These are phyloP conservation scores for Sarcomyxa edulis DNA, from an alignment of 768 basidiomycete genomes.

Conservation along the genomic window DNA sequence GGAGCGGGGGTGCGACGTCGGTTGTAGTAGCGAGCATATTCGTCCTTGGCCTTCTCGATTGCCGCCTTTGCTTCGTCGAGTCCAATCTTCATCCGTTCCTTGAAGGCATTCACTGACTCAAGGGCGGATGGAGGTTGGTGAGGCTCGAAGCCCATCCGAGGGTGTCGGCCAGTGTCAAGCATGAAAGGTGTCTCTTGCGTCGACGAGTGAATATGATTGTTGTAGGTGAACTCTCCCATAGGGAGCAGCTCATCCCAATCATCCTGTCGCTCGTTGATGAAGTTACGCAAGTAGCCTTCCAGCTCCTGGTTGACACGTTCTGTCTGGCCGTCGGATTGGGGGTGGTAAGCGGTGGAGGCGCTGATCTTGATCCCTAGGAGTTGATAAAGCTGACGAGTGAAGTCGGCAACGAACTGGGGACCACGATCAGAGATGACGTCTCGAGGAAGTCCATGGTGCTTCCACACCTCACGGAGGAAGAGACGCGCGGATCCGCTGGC, in stretches of 20 bases:
- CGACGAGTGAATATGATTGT: conserved; percentile 9
- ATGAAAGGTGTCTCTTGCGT: conserved; percentile 10
- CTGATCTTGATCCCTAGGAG: conserved; percentile 25
- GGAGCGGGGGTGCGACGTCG: conserved; percentile 5
- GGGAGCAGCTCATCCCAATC: conserved; percentile 16
- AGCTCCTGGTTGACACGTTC: conserved; percentile 25
- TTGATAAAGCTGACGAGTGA: conserved; percentile 24
- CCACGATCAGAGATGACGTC: conserved; percentile 23
- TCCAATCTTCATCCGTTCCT: conserved; percentile 5
- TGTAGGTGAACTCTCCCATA: conserved; percentile 8
- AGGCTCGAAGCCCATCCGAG: conserved; percentile 9
- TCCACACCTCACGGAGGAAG: conserved; percentile 17
- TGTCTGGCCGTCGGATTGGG: conserved; percentile 30
- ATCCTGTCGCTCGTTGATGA: conserved; percentile 15
- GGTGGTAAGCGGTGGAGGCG: conserved; percentile 37
- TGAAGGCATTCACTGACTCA: conserved; percentile 9
- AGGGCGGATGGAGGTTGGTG: not conserved
- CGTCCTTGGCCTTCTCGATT: conserved; percentile 11
- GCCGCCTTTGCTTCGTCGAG: conserved; percentile 12
- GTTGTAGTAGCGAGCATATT: conserved; percentile 12
- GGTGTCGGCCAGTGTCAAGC: conserved; percentile 9
- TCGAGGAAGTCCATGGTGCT: conserved; percentile 18
- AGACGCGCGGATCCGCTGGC: conserved; percentile 13
- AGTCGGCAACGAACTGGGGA: conserved; percentile 21
- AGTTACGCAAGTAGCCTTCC: conserved; percentile 21